phyloP scores from a whole-genome alignment of 805 yeast genomes.

The Osmozyma mogii region DNA sequence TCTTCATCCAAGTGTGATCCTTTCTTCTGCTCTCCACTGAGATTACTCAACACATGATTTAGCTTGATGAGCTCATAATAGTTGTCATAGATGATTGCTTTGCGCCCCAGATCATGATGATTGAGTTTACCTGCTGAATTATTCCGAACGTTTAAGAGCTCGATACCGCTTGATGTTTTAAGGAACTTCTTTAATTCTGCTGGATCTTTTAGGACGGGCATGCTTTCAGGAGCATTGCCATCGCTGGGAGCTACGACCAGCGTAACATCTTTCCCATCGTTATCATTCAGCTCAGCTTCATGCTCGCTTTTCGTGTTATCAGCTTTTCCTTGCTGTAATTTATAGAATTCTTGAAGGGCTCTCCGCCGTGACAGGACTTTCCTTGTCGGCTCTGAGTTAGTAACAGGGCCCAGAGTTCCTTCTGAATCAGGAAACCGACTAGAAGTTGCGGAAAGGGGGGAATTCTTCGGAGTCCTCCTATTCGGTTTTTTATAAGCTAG shows the following conservation, averaged over 20 bases:
- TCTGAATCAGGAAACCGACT: too few relatives aligned
- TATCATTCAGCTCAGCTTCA: not conserved
- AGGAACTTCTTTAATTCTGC: constrained; percentile 5
- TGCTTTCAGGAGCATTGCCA: too few relatives aligned
- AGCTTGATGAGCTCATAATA: constrained; percentile 67
- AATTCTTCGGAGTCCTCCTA: too few relatives aligned
- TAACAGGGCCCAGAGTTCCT: too few relatives aligned
- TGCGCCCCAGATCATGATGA: constrained; percentile 51
- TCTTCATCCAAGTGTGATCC: too few relatives aligned
- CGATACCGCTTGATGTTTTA: constrained; percentile 5
- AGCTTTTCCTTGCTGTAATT: not conserved
- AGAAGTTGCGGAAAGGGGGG: too few relatives aligned
- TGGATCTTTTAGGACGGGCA: constrained; percentile 5
- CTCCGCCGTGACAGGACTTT: not conserved
- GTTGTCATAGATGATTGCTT: constrained; percentile 66
- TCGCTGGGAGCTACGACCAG: too few relatives aligned
- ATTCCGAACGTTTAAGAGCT: constrained; percentile 10
- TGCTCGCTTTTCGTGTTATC: not conserved
- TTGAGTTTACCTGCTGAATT: constrained; percentile 34
- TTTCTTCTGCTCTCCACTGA: constrained; percentile 2
- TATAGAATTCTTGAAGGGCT: not conserved
- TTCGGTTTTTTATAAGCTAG: too few relatives aligned
- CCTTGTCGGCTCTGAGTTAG: not conserved
- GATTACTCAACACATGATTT: constrained; percentile 40
- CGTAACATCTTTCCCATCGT: too few relatives aligned